Base-by-base conservation (phyloP, 768 basidiomycete species). In the Gyrodon lividus region DNA sequence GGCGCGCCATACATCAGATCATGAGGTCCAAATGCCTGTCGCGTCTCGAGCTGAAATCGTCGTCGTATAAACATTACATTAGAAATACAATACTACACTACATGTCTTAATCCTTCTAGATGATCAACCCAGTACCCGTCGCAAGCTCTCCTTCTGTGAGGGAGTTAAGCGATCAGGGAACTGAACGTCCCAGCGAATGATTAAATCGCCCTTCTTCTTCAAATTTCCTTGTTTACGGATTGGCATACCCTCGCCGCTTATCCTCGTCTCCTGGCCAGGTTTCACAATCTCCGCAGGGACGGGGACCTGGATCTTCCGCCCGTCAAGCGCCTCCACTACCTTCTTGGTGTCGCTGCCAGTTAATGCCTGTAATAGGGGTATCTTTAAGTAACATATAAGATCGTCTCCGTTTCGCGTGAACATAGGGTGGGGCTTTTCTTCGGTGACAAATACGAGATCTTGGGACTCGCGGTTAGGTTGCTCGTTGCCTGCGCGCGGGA, bases 391-490 rank as follows among this genome's bases (percentile, higher is more conserved):
- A 51, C 78, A 78, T 39, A 79, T 63, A 41, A 98, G 79, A 66
- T 97, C 85, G 71, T 96, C 89, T 28, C 87, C 92, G 7, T 89
- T 84, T 20, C 95, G 79, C 52, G 73, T 78, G 70, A 91, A 97
- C 16, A 76, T 67, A 0, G 78, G 69, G 68, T 98, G 91, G 8
- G 87, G 85, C 71, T 96, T 98, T 72, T 98, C 93, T 69, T 97
- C 95, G n/a, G 97, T 83, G 42, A 96, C 83, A 65, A 99, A 98
- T 28, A 94, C 94, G n/a, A 99, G 78, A 66, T 95, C 92, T 62
- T 94, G 92, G 13, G 87, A 67, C 41, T 86, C 86, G 10, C 87
- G 86, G 30, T 55, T 67, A 12, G 73, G 64, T 46, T 78, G 76
- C 61, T 94, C 92, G 68, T 98, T 94, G 3, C 92, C 92, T 9